phyloP scores from a whole-genome alignment of 805 yeast species.

The Jamesozyma hellenica region DNA sequence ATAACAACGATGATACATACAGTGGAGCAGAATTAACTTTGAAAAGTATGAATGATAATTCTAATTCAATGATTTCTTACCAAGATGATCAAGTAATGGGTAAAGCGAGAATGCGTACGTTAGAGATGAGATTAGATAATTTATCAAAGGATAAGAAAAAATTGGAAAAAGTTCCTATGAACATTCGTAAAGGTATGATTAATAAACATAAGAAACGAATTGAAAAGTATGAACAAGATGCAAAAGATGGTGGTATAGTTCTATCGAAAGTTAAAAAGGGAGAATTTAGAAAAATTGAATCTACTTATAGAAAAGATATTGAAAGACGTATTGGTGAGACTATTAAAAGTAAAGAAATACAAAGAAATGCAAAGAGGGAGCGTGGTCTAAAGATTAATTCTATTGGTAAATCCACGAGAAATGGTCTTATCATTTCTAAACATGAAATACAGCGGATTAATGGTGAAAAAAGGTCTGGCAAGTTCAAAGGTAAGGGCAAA shows the following conservation, averaged over 20 bases:
- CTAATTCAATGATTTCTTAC: slow-evolving; percentile 28
- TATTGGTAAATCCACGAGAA: slow-evolving; percentile 67
- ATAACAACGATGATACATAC: slow-evolving; percentile 15
- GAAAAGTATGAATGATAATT: slow-evolving; percentile 34
- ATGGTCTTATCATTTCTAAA: slow-evolving; percentile 65
- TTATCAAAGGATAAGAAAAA: slow-evolving; percentile 37
- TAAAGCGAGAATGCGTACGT: slow-evolving; percentile 53
- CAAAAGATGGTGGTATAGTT: slow-evolving; percentile 85
- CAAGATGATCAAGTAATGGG: slow-evolving; percentile 50
- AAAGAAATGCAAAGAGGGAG: slow-evolving; percentile 41
- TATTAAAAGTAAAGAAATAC: slow-evolving; percentile 40
- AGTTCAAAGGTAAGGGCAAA: not conserved
- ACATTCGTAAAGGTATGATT: slow-evolving; percentile 76
- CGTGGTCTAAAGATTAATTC: slow-evolving; percentile 70
- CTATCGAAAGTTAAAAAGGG: slow-evolving; percentile 63
- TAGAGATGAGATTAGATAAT: slow-evolving; percentile 46
- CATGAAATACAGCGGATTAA: slow-evolving; percentile 42
- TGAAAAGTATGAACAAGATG: slow-evolving; percentile 57
- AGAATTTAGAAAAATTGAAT: slow-evolving; percentile 50
- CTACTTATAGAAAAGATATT: slow-evolving; percentile 31
- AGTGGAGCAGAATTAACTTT: slow-evolving; percentile 65
- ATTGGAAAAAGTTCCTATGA: slow-evolving; percentile 80
- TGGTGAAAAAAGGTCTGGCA: slow-evolving; percentile 2
- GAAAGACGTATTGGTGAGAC: slow-evolving; percentile 37
- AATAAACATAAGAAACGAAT: slow-evolving; percentile 43